Evolutionary conservation across 352 stramenopile species (phyloP).

Genomic region (Phytophthora kernoviae): DNA sequence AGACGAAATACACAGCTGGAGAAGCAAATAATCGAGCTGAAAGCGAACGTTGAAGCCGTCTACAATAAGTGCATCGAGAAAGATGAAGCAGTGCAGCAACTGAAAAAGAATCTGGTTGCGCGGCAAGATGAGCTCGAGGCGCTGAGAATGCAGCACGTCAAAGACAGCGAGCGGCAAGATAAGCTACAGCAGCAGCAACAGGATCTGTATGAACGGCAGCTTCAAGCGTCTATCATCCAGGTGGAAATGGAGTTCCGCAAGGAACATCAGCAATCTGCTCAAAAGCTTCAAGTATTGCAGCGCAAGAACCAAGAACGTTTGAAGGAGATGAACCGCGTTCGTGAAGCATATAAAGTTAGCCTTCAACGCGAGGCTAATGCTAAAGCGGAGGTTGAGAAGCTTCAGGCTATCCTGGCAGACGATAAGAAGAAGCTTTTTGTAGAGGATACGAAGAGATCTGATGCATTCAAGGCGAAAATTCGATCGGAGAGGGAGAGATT

Average conservation of each 20-base stretch:
- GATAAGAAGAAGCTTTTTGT: slow-evolving; percentile 57
- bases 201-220: slow-evolving; percentile 57
- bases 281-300: slow-evolving; percentile 53
- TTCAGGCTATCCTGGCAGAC: slow-evolving; percentile 52
- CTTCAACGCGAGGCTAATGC: slow-evolving; percentile 49
- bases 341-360: slow-evolving; percentile 56
- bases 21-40: slow-evolving; percentile 50
- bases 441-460: slow-evolving; percentile 44
- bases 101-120: slow-evolving; percentile 46
- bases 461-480: slow-evolving; percentile 56
- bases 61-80: slow-evolving; percentile 66
- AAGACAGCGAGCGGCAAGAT: slow-evolving; percentile 57
- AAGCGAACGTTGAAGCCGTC: slow-evolving; percentile 42
- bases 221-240: slow-evolving; percentile 59
- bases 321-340: slow-evolving; percentile 40
- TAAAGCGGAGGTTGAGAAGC: slow-evolving; percentile 43
- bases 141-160: slow-evolving; percentile 48
- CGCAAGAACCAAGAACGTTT: slow-evolving; percentile 50
- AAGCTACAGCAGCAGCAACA: slow-evolving; percentile 62
- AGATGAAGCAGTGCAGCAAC: slow-evolving; percentile 57
- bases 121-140: slow-evolving; percentile 60
- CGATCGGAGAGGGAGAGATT: slow-evolving; percentile 24
- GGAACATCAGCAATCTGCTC: slow-evolving; percentile 47
- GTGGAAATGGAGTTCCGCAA: slow-evolving; percentile 79
- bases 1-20: slow-evolving; percentile 45